These are phyloP conservation scores for Fragaria ananassa DNA, from an alignment of 306 rosid species.

Conservation along the genomic window DNA sequence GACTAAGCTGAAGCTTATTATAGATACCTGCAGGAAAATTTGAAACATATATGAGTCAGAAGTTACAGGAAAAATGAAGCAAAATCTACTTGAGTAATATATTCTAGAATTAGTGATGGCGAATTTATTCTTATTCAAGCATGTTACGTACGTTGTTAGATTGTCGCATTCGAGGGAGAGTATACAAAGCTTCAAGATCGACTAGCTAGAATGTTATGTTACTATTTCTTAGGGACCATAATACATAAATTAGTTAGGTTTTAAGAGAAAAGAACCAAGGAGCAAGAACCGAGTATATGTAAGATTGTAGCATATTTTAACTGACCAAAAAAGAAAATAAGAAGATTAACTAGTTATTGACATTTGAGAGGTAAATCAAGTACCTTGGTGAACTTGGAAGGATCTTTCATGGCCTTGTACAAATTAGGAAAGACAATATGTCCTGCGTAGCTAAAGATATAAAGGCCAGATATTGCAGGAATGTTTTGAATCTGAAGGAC, in stretches of 20 bases:
- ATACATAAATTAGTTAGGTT: not conserved
- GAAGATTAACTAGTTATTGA: no score
- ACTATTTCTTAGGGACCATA: not conserved
- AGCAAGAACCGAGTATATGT: no score
- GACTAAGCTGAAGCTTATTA: conserved; percentile 63
- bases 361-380: not conserved
- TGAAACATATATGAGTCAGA: not conserved
- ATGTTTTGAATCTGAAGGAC: conserved; percentile 44
- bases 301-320: not conserved
- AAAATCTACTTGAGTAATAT: not conserved
- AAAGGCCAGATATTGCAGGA: conserved; percentile 69
- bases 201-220: not conserved
- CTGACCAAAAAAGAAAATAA: no score
- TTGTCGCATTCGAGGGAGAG: not conserved
- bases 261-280: no score
- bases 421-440: conserved; percentile 70
- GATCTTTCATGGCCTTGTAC: conserved; percentile 76
- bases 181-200: not conserved
- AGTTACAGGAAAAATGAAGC: not conserved
- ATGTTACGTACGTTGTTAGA: not conserved
- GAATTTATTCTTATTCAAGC: not conserved
- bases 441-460: conserved; percentile 57
- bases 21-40: conserved; percentile 46
- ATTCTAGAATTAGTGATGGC: not conserved
- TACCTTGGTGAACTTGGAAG: conserved; percentile 79